Conservation (phyloP, 2,329 filamentous ascomycete species). For the Aspergillus neoniger region DNA sequence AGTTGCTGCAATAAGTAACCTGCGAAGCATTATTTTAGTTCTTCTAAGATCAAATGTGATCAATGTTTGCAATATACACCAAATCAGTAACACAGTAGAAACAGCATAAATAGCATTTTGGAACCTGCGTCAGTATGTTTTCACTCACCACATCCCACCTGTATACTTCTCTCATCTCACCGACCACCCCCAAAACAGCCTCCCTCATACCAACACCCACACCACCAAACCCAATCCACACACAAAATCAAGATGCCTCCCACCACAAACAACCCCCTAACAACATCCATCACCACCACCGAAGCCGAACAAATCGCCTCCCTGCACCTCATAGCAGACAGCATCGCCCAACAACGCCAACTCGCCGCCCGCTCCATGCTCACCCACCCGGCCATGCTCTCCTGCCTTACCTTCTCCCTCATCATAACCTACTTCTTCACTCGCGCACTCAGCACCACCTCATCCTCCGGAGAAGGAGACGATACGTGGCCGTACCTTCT, state of each 20-base stretch:
- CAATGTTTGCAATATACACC: too few relatives aligned
- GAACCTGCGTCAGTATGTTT: not conserved
- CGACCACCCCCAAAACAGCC: too few relatives aligned
- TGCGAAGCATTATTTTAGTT: too few relatives aligned
- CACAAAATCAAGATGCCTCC: not conserved
- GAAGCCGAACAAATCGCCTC: slow-evolving; percentile 66
- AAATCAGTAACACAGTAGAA: not conserved
- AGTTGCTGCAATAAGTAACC: too few relatives aligned
- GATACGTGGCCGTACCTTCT: not conserved
- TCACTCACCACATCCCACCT: not conserved
- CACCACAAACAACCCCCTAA: slow-evolving; percentile 16
- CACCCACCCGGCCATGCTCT: slow-evolving; percentile 58
- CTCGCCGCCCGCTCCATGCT: slow-evolving; percentile 64
- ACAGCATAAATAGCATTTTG: not conserved
- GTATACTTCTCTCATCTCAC: not conserved
- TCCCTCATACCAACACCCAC: not conserved
- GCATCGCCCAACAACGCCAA: slow-evolving; percentile 78
- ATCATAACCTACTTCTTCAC: slow-evolving; percentile 40
- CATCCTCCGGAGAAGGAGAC: not conserved
- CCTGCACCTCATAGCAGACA: slow-evolving; percentile 75
- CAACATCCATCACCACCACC: slow-evolving; percentile 37
- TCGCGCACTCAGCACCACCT: slow-evolving; percentile 37
- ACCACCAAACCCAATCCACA: not conserved
- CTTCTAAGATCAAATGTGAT: too few relatives aligned
- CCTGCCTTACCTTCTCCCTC: slow-evolving; percentile 40